Percentiles rank a stretch among this genome's conserved stretches.
Evolutionary conservation across 2,329 filamentous ascomycete species (phyloP).

Genomic region (Cylindrodendrum hubeiense): DNA sequence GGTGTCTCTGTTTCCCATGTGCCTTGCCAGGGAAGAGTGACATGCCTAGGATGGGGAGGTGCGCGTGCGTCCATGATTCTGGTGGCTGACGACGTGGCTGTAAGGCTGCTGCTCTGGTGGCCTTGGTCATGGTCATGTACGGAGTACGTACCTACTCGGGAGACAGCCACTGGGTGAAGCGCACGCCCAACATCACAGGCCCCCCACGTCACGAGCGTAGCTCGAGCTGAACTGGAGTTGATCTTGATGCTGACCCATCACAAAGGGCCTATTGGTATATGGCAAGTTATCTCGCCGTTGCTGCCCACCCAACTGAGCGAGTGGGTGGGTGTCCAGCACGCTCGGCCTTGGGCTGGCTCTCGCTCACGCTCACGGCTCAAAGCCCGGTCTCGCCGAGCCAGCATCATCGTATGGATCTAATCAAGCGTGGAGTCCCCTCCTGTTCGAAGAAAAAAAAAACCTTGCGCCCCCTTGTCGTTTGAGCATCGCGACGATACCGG

Average conservation of each 20-base stretch:
- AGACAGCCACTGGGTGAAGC: background rate
- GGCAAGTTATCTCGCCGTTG: background rate
- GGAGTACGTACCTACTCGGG: too few relatives aligned
- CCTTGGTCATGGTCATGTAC: too few relatives aligned
- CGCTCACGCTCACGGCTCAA: background rate
- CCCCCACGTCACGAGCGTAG: slow-evolving; percentile 16
- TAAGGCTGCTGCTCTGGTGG: background rate
- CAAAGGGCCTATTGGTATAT: background rate
- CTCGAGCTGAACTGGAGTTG: background rate
- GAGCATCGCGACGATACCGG: slow-evolving; percentile 1
- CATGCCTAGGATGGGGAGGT: slow-evolving; percentile 13
- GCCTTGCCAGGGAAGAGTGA: too few relatives aligned
- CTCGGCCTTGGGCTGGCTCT: background rate
- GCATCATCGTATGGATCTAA: background rate
- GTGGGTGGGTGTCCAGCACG: background rate
- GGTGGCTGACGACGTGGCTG: slow-evolving; percentile 14
- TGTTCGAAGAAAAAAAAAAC: background rate
- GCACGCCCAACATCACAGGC: slow-evolving; percentile 16
- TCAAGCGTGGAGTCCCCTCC: background rate
- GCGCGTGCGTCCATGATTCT: slow-evolving; percentile 9
- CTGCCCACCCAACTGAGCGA: slow-evolving; percentile 15
- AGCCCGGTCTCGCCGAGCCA: slow-evolving; percentile 12
- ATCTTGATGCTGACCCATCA: slow-evolving; percentile 10
- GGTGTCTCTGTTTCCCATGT: slow-evolving; percentile 35
- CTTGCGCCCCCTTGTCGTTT: background rate